A percentile compares a stretch with the other conserved stretches of the same genome.
These are phyloP conservation scores for Phytophthora macrochlamydospora DNA, from an alignment of 352 stramenopile genomes.

Conservation along the genomic window DNA sequence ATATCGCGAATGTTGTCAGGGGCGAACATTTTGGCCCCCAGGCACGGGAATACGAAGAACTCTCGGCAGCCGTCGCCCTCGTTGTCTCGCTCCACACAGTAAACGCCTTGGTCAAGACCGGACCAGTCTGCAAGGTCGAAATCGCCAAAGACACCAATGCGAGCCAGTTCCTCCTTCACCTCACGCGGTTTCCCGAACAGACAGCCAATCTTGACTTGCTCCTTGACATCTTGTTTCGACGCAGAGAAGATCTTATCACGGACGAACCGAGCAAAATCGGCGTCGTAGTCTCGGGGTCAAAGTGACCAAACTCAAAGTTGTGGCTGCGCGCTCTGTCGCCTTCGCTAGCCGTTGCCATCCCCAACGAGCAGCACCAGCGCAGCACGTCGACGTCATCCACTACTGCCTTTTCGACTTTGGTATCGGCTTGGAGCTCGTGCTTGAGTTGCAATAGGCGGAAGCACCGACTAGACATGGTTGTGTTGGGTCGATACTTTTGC, in stretches of 20 bases:
- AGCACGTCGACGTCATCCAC: conserved; percentile 72
- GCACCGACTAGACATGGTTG: conserved; percentile 18
- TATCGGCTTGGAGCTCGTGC: conserved; percentile 54
- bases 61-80: not conserved
- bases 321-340: conserved; percentile 16
- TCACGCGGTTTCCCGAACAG: conserved; percentile 65
- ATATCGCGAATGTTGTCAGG: conserved; percentile 46
- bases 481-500: conserved; percentile 8
- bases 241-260: conserved; percentile 40
- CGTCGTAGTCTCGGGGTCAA: conserved; percentile 58
- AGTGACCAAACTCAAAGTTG: conserved; percentile 54
- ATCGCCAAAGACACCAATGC: conserved; percentile 40
- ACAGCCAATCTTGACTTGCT: conserved; percentile 38
- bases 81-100: conserved; percentile 25
- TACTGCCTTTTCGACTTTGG: conserved; percentile 65
- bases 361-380: conserved; percentile 54
- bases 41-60: conserved; percentile 64
- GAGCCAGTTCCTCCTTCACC: conserved; percentile 46
- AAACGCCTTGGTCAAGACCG: conserved; percentile 56
- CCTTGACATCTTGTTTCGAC: not conserved
- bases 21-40: conserved; percentile 42
- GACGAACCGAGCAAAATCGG: conserved; percentile 62
- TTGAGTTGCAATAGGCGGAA: conserved; percentile 62
- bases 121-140: conserved; percentile 32
- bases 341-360: conserved; percentile 33